A percentile compares a stretch with the other conserved stretches of the same genome.
phyloP scores from a whole-genome alignment of 2,329 filamentous ascomycete species.

The Aulographum hederae region DNA sequence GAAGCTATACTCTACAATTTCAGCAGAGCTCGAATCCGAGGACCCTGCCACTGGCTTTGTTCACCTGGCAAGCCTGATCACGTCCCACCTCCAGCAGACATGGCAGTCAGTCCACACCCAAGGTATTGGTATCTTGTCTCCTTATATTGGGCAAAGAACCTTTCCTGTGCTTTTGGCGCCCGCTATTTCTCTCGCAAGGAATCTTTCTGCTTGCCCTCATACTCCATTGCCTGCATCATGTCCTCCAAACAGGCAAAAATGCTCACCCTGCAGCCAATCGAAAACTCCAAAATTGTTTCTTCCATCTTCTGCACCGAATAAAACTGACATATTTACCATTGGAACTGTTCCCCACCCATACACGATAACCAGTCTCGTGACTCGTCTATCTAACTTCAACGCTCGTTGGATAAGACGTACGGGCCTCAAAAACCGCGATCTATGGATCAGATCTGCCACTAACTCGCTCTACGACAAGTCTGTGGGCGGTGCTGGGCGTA shows the following conservation, averaged over 20 bases:
- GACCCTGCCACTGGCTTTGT: conserved; percentile 39
- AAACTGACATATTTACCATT: conserved; percentile 57
- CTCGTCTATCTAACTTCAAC: conserved; percentile 19
- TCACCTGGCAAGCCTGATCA: conserved; percentile 57
- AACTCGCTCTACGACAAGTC: conserved; percentile 46
- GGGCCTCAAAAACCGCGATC: conserved; percentile 51
- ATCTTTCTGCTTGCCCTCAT: conserved; percentile 57
- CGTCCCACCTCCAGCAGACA: conserved; percentile 64
- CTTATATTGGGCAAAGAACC: conserved; percentile 56
- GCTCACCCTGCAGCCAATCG: conserved; percentile 62
- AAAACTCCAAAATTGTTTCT: no score
- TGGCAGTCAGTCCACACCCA: no score
- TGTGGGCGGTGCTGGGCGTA: conserved; percentile 43
- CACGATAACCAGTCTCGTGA: conserved; percentile 53
- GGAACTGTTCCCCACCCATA: conserved; percentile 84
- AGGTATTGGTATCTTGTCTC: conserved; percentile 69
- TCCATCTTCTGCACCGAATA: no score
- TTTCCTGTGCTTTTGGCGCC: conserved; percentile 52
- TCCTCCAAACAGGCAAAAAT: conserved; percentile 62
- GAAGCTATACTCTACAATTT: conserved; percentile 48
- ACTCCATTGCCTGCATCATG: conserved; percentile 61
- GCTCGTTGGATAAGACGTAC: conserved; percentile 30
- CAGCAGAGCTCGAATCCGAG: conserved; percentile 28
- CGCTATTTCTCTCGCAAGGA: conserved; percentile 52
- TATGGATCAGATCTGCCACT: conserved; percentile 59